Evolutionary conservation across 1,139 yeast genomes (phyloP), one percentile per base, ranked within the genome.

Genomic region (Lodderomyces orthopsilosis): DNA sequence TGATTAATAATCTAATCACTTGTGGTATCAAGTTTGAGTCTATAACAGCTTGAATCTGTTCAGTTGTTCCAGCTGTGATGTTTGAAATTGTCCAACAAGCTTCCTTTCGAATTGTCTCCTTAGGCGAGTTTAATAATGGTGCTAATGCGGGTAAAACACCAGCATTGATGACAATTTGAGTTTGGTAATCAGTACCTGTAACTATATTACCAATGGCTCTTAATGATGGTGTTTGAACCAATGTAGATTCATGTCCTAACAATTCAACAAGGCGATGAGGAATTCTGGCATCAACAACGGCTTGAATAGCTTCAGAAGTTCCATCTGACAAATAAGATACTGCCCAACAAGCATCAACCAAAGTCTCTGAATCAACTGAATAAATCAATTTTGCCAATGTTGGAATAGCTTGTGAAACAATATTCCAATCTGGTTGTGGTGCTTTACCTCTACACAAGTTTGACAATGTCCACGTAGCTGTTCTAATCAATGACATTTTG

Each of bases 261-360:
- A 93, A 75, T 67, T 93, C 97, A 35, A 93, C 98, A 50, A 93
- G 76, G 62, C 98, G 82, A 57, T 89, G 84, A 48, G 98, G 98
- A 53, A 94, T 90, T 62, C 97, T 84, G 24, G 95, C 95, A 62
- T 93, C 98, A 52, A 94, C 86, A 41, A 94, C 98, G 8, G 97
- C 96, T 70, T 93, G 97, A 57, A 93, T 93, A 41, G 96, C 91
- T 57, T 86, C 93, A 52, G 88, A 75, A 33, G 95, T 81, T 38
- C 98, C 98, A 65, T 93, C 98, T 42, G 94, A 83, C 48, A 93
- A 72, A 64, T 93, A 94, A 1, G 96, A 88, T 44, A 94, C 91
- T 19, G 98, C 98, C 98, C 98, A 94, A 70, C 97, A 90, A 38
- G 98, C 96, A 67, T 93, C 98, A 51, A 90, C 90, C 59, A 93